Evolutionary conservation across 2,329 filamentous ascomycete species (phyloP), one percentile per base, ranked within the genome.

Genomic region (Ophiocordyceps australis): DNA sequence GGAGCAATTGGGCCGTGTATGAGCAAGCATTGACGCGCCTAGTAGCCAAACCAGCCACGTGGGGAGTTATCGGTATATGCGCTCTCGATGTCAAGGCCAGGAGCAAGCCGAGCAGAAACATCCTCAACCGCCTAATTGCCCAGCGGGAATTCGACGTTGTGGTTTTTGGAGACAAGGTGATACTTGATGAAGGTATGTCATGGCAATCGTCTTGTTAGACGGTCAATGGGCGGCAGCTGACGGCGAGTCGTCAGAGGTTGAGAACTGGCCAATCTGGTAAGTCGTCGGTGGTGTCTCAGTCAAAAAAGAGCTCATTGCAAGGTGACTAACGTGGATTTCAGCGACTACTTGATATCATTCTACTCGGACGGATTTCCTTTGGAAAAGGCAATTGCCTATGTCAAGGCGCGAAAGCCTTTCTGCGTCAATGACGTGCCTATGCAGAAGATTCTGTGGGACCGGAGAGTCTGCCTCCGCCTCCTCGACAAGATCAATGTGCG

Each of bases 91-190:
- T 86, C 38, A 98, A 98, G 55, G 89, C 89, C 19, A 70, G 89
- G 41, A 94, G 85, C 60, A 95, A 95, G 51, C 89, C 89, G 2
- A 94, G 86, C 45, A 69, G 91, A 37, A 95, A 93, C 43, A 98
- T 98, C 38, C 57, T 98, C 31, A 95, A 92, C 43, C 72, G 85
- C 26, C 62, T 98, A 13, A 86, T 94, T 36, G 72, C 79, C 18
- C 85, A 91, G 36, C 71, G 75, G 25, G 86, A 95, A 39, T 95
- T 98, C 42, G 86, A 98, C 41, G 85, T 95, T 14, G 76, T 92
- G 33, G 86, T 98, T 9, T 98, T 98, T 55, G 91, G 89, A 24
- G 89, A 98, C 57, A 98, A 98, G 54, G 86, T 94, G 22, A 98
- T 98, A 38, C 62, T 98, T 19, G 89, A 98, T 43, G 89, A 98